A percentile compares a stretch with the other conserved stretches of the same genome.
Evolutionary conservation across 2,329 filamentous ascomycete genomes (phyloP).

Genomic region (Venturia carpophila): DNA sequence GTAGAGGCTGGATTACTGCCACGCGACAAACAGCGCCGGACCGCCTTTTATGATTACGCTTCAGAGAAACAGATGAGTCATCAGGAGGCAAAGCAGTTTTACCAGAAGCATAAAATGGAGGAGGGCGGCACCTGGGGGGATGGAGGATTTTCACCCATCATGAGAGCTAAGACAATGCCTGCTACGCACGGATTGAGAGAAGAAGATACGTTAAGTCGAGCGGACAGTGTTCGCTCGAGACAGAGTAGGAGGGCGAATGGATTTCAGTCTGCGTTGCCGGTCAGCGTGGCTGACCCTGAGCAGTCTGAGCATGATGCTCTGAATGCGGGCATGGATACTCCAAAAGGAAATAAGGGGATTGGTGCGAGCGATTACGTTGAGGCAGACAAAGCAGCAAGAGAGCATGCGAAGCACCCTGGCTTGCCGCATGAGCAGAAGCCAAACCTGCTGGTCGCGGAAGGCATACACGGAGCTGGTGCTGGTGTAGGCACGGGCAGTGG

Average conservation of each 20-base stretch:
- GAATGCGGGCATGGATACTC: neutral
- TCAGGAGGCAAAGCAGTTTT: slow-evolving; percentile 91
- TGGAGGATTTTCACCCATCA: slow-evolving; percentile 33
- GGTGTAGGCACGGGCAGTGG: slow-evolving; percentile 55
- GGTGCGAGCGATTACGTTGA: slow-evolving; percentile 31
- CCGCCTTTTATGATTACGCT: slow-evolving; percentile 86
- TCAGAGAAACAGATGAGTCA: slow-evolving; percentile 92
- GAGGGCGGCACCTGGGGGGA: slow-evolving; percentile 23
- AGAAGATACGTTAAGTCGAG: slow-evolving; percentile 32
- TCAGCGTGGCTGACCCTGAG: slow-evolving; percentile 24
- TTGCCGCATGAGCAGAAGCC: slow-evolving; percentile 51
- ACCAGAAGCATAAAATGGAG: slow-evolving; percentile 68
- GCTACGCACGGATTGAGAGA: slow-evolving; percentile 28
- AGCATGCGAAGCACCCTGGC: slow-evolving; percentile 43
- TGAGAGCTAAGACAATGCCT: slow-evolving; percentile 39
- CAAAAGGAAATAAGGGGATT: slow-evolving; percentile 5
- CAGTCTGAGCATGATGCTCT: neutral
- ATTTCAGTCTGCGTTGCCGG: slow-evolving; percentile 27
- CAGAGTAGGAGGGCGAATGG: slow-evolving; percentile 26
- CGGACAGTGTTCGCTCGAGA: slow-evolving; percentile 37
- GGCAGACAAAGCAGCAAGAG: slow-evolving; percentile 42
- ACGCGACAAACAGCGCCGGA: slow-evolving; percentile 54
- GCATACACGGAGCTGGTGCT: slow-evolving; percentile 50
- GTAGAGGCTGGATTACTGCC: slow-evolving; percentile 33
- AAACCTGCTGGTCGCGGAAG: slow-evolving; percentile 44